Conservation (phyloP, 225 moss, liverwort and hornwort genomes). For the Climacium dendroides region DNA sequence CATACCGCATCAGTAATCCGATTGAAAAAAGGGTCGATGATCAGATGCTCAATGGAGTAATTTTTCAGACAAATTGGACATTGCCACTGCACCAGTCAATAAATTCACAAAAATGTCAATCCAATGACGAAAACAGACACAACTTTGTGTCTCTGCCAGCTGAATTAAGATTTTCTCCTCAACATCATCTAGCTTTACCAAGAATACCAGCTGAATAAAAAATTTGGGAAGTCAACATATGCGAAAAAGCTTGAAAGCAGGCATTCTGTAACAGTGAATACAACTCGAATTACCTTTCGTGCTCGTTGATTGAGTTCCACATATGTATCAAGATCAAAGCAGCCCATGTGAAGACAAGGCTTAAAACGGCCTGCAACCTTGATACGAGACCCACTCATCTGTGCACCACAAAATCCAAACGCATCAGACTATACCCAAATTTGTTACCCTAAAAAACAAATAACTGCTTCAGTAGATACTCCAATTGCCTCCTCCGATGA, state of each 20-base stretch:
- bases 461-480: neutral
- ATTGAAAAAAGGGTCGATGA: constrained; percentile 87
- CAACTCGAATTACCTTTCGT: constrained; percentile 50
- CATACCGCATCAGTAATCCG: constrained; percentile 75
- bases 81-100: constrained; percentile 76
- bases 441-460: neutral
- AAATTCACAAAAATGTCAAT: neutral
- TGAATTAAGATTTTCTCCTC: neutral
- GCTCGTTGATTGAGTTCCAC: constrained; percentile 97
- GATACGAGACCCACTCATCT: constrained; percentile 99
- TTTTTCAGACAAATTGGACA: constrained; percentile 85
- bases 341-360: constrained; percentile 95
- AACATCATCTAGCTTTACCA: neutral
- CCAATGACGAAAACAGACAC: neutral
- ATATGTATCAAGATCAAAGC: constrained; percentile 96
- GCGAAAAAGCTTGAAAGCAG: neutral
- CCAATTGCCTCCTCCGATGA: neutral
- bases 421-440: neutral
- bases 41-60: constrained; percentile 72
- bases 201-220: neutral
- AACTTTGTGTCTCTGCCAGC: neutral
- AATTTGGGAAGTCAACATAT: neutral
- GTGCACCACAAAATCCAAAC: constrained; percentile 4
- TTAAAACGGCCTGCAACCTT: constrained; percentile 93
- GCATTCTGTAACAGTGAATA: neutral